phyloP scores from a whole-genome alignment of 805 yeast species.

The Groenewaldozyma salmanticensis region DNA sequence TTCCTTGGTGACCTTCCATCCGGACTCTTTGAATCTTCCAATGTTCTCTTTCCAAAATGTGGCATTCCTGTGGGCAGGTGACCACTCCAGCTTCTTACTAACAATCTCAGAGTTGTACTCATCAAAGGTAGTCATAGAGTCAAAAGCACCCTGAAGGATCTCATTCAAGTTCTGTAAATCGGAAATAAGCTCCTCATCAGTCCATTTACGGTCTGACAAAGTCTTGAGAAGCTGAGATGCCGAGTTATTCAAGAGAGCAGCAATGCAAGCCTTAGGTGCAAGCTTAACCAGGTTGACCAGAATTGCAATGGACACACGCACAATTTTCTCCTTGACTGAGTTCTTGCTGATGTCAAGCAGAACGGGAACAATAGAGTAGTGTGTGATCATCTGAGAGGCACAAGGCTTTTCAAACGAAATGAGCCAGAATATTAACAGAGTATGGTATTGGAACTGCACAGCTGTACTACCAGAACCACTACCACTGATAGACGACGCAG shows the following conservation, averaged over 20 bases:
- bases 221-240: slow-evolving; percentile 60
- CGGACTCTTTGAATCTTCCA: slow-evolving; percentile 61
- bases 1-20: slow-evolving; percentile 61
- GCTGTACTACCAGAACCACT: neutral
- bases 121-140: slow-evolving; percentile 80
- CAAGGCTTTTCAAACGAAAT: slow-evolving; percentile 50
- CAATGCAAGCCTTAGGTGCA: slow-evolving; percentile 39
- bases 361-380: slow-evolving; percentile 42
- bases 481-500: neutral
- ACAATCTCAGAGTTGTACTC: slow-evolving; percentile 81
- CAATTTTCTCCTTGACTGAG: slow-evolving; percentile 87
- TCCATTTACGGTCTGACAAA: slow-evolving; percentile 81
- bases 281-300: slow-evolving; percentile 33
- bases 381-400: slow-evolving; percentile 38
- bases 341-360: slow-evolving; percentile 51
- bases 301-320: slow-evolving; percentile 71
- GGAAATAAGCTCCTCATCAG: slow-evolving; percentile 78
- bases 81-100: slow-evolving; percentile 69
- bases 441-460: slow-evolving; percentile 76
- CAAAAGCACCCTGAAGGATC: slow-evolving; percentile 60
- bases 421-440: slow-evolving; percentile 74
- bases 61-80: slow-evolving; percentile 83
- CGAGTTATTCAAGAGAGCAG: slow-evolving; percentile 61
- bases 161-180: slow-evolving; percentile 56
- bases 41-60: slow-evolving; percentile 88